These are phyloP conservation scores for Leccinellum rugosiceps DNA, from an alignment of 768 basidiomycete genomes.

Conservation along the genomic window DNA sequence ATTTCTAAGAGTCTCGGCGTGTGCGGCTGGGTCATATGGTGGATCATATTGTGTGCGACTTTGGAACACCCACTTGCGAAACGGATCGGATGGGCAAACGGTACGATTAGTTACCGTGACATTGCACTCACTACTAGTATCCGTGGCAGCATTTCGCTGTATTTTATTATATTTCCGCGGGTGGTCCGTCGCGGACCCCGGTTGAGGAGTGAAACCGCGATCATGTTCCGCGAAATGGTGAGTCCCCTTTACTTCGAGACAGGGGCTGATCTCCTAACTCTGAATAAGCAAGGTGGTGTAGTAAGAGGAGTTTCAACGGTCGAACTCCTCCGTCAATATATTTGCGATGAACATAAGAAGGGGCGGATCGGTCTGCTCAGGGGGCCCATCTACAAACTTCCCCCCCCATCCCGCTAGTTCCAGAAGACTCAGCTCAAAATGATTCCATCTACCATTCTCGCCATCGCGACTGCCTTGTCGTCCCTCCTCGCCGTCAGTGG, in stretches of 20 bases:
- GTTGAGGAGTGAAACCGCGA: not conserved
- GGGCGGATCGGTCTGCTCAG: not conserved
- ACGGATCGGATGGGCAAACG: not conserved
- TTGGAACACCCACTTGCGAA: not conserved
- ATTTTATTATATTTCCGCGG: not conserved
- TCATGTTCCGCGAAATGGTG: constrained; percentile 4
- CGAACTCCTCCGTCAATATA: constrained; percentile 2
- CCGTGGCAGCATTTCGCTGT: not conserved
- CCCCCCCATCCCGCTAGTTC: not conserved
- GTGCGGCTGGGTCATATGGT: not conserved
- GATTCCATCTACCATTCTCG: constrained; percentile 11
- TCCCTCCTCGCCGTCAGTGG: constrained; percentile 14
- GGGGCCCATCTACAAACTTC: not conserved
- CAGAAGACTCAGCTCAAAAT: not conserved
- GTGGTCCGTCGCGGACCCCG: not conserved
- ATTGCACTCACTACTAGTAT: too few relatives aligned
- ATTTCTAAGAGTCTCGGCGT: too few relatives aligned
- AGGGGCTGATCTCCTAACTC: not conserved
- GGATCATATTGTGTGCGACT: too few relatives aligned
- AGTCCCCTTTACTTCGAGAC: not conserved
- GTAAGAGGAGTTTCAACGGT: not conserved
- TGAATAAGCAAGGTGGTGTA: not conserved
- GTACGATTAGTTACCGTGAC: too few relatives aligned
- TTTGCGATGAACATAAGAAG: constrained; percentile 10
- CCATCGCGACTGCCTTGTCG: constrained; percentile 5